Evolutionary conservation across 768 basidiomycete species (phyloP), one percentile per base, ranked within the genome.

Genomic region (Leccinum boreale): DNA sequence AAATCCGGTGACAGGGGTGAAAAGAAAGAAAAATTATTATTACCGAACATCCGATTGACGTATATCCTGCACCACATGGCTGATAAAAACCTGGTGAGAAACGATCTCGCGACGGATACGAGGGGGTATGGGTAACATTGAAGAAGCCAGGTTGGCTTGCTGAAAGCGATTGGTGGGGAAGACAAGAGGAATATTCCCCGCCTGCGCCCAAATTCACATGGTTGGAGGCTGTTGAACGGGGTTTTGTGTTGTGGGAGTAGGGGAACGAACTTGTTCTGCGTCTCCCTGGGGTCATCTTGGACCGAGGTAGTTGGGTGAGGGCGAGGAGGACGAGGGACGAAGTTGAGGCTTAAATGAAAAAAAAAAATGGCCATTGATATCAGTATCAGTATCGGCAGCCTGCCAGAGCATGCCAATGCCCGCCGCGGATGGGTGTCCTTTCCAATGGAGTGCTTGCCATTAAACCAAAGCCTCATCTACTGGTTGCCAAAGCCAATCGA

Each of bases 331-430:
- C 7, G 26, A 26, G 5, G 7, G 26, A 26, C 26, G 26, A 26
- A 26, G 26, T 26, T 26, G 8, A 26, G 26, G 26, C 26, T 26
- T 26, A 26, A 26, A 26, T 26, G 26, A 7, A 26, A 26, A 26
- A 26, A 26, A 26, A 26, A 26, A 7, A 21, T 2, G 26, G 26
- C 26, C 26, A 26, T 26, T 26, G 26, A 26, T 26, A 26, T 26
- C 26, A 26, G 26, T 26, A 26, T 26, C 26, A 8, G 56, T 24
- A 36, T 49, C 35, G 66, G 63, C 36, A 24, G 66, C 42, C 56
- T 54, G 51, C 65, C 61, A 62, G 15, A 3, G 3, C n/a, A 3
- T 5, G 19, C 52, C 58, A 47, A 28, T 14, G 2, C 2, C 7
- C n/a, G 7, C 10, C 21, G 10, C 9, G 11, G 26, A 3, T 42